These are phyloP conservation scores for Basidiobolus meristosporus DNA, from an alignment of 371 early-diverging fungal genomes.

Conservation along the genomic window DNA sequence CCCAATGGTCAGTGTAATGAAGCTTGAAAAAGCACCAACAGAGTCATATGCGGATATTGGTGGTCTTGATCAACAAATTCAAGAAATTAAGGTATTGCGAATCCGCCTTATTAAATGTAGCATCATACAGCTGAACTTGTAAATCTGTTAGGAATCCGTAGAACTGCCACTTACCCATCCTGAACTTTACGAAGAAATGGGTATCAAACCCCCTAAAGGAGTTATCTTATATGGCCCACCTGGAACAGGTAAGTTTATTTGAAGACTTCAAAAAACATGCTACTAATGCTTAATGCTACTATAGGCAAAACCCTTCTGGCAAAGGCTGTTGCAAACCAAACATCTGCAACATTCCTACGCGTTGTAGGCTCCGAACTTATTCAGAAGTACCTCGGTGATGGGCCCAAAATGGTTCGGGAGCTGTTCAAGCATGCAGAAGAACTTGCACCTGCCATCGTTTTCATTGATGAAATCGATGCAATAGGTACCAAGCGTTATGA, in stretches of 20 bases:
- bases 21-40: conserved; percentile 98
- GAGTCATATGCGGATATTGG: conserved; percentile 98
- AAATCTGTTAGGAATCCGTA: conserved; percentile 98
- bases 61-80: conserved; percentile 98
- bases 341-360: conserved; percentile 96
- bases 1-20: conserved; percentile 99
- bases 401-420: conserved; percentile 99
- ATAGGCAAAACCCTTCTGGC: conserved; percentile 99
- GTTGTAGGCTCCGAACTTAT: conserved; percentile 99
- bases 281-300: no score
- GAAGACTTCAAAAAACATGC: no score
- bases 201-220: conserved; percentile 98
- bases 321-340: conserved; percentile 99
- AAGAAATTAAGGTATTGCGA: no score
- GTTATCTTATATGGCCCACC: conserved; percentile 98
- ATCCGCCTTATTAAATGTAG: no score
- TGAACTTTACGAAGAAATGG: conserved; percentile 98
- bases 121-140: no score
- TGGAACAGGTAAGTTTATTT: no score
- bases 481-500: conserved; percentile 99
- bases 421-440: conserved; percentile 96
- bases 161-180: conserved; percentile 99
- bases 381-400: conserved; percentile 99
- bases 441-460: conserved; percentile 98
- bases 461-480: conserved; percentile 99